These are phyloP conservation scores for Tuber borchii DNA, from an alignment of 495 filamentous ascomycete genomes.

Conservation along the genomic window DNA sequence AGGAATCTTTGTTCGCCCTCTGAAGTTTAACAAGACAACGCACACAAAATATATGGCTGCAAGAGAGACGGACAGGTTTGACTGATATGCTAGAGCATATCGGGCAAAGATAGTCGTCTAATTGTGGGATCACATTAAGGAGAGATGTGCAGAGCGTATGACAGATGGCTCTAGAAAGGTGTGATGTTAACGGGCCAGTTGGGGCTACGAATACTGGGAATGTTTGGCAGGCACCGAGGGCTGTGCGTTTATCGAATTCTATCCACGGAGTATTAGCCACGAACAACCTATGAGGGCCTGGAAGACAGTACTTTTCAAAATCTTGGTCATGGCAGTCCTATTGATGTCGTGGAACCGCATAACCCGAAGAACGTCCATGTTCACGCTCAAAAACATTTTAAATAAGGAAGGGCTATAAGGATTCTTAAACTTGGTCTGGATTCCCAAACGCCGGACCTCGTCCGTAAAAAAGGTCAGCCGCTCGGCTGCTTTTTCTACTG, in stretches of 20 bases:
- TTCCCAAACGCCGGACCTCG: constrained; percentile 50
- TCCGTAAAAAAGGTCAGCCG: constrained; percentile 56
- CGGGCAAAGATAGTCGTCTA: constrained; percentile 68
- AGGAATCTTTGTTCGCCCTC: constrained; percentile 51
- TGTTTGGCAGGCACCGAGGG: constrained; percentile 52
- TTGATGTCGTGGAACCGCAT: constrained; percentile 71
- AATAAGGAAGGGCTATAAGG: constrained; percentile 53
- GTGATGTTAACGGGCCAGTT: constrained; percentile 50
- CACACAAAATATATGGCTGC: constrained; percentile 65
- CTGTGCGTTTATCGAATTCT: constrained; percentile 77
- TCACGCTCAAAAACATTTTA: constrained; percentile 58
- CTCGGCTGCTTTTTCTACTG: constrained; percentile 49
- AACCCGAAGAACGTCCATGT: constrained; percentile 57
- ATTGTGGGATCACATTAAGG: constrained; percentile 59
- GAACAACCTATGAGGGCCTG: background rate
- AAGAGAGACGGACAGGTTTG: constrained; percentile 60
- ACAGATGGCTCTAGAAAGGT: constrained; percentile 60
- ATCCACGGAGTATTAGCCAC: constrained; percentile 13
- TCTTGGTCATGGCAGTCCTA: constrained; percentile 61
- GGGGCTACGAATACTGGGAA: constrained; percentile 52
- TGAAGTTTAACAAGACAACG: constrained; percentile 66
- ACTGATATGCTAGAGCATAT: constrained; percentile 62
- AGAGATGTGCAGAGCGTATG: constrained; percentile 59
- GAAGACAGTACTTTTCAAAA: constrained; percentile 59
- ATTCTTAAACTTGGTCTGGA: constrained; percentile 54